These are phyloP conservation scores for Zymoseptoria brevis DNA, from an alignment of 2,329 filamentous ascomycete species.

Conservation along the genomic window DNA sequence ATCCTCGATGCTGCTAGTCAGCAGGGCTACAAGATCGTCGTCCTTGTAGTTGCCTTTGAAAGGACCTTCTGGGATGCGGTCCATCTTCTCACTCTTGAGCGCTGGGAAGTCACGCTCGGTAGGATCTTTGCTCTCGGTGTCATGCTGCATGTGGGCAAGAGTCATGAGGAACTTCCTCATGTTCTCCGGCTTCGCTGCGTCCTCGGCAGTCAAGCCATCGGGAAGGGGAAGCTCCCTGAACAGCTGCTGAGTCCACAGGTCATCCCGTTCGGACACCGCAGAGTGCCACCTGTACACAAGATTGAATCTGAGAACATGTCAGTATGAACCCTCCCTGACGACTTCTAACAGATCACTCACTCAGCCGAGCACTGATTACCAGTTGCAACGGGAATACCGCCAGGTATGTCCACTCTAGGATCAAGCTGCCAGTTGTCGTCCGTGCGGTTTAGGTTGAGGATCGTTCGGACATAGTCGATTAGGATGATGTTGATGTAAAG, in stretches of 20 bases:
- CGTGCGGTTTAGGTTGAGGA: slow-evolving; percentile 41
- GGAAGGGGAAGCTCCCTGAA: slow-evolving; percentile 28
- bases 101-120: slow-evolving; percentile 28
- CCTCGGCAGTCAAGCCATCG: slow-evolving; percentile 12
- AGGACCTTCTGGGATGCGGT: slow-evolving; percentile 25
- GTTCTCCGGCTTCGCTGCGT: slow-evolving; percentile 21
- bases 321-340: background rate
- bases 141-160: slow-evolving; percentile 21
- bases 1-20: slow-evolving; percentile 54
- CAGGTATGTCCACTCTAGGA: slow-evolving; percentile 33
- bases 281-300: slow-evolving; percentile 47
- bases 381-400: slow-evolving; percentile 34
- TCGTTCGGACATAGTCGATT: slow-evolving; percentile 47
- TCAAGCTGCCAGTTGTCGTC: slow-evolving; percentile 39
- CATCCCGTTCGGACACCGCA: slow-evolving; percentile 38
- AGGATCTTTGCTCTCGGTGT: slow-evolving; percentile 25
- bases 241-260: slow-evolving; percentile 37
- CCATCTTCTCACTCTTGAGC: slow-evolving; percentile 24
- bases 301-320: slow-evolving; percentile 34
- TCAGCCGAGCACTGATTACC: slow-evolving; percentile 44
- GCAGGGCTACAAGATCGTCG: slow-evolving; percentile 48
- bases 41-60: slow-evolving; percentile 49
- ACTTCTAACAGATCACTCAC: background rate
- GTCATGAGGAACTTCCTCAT: slow-evolving; percentile 25
- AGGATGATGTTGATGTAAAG: slow-evolving; percentile 48